Evolutionary conservation across 768 basidiomycete species (phyloP).

Genomic region (Auriscalpium vulgare): DNA sequence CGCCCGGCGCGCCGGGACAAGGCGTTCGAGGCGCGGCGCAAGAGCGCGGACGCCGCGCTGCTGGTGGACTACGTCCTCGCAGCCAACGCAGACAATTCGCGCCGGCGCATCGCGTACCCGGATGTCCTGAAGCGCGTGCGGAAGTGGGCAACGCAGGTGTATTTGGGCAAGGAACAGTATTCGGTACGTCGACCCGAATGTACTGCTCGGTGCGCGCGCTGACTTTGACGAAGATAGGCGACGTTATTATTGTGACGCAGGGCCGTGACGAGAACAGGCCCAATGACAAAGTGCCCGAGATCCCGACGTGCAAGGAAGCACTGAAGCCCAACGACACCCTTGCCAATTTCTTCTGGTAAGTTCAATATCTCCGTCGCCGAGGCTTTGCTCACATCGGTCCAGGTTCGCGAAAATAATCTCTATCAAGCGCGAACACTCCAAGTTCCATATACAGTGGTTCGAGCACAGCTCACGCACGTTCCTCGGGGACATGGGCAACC

Average conservation of each 20-base stretch:
- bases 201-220: not conserved
- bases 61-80: not conserved
- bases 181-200: constrained; percentile 25
- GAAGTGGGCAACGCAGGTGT: not conserved
- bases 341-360: constrained; percentile 56
- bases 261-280: constrained; percentile 24
- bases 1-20: constrained; percentile 19
- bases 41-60: not conserved
- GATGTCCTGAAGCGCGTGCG: not conserved
- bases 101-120: not conserved
- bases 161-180: constrained; percentile 15
- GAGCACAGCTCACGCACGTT: constrained; percentile 58
- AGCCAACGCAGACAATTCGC: not conserved
- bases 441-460: constrained; percentile 67
- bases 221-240: constrained; percentile 41
- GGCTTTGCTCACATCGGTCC: not conserved
- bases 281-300: constrained; percentile 23
- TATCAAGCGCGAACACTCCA: constrained; percentile 34
- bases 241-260: constrained; percentile 47
- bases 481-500: constrained; percentile 50
- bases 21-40: not conserved
- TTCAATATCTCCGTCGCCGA: not conserved
- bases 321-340: too few relatives aligned
- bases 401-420: constrained; percentile 67
- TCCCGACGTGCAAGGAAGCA: constrained; percentile 7